Evolutionary conservation across 305 asterid species (phyloP).

Genomic region (Petunia hybrid): DNA sequence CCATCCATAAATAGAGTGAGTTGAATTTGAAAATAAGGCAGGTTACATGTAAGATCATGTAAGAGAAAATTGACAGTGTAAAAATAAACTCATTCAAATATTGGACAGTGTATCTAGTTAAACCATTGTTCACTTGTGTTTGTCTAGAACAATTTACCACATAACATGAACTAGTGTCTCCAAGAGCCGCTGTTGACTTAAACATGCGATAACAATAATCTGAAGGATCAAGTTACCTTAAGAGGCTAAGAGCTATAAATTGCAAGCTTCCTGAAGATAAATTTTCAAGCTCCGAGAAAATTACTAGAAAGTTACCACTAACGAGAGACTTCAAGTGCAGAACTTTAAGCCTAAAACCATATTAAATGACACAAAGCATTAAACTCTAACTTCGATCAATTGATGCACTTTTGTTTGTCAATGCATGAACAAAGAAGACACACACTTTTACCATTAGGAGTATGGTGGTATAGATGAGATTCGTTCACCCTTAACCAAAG

Average conservation of each 20-base stretch:
- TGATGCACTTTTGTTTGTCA: not conserved
- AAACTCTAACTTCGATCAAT: not conserved
- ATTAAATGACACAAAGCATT: not conserved
- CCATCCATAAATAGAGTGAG: too few species aligned
- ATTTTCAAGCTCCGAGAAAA: not conserved
- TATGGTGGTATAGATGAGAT: too few species aligned
- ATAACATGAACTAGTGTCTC: not conserved
- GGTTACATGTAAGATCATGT: too few species aligned
- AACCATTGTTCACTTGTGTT: too few species aligned
- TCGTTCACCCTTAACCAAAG: too few species aligned
- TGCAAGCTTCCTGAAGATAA: not conserved
- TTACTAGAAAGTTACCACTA: not conserved
- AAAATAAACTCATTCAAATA: too few species aligned
- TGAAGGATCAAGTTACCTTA: too few species aligned
- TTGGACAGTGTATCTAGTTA: too few species aligned
- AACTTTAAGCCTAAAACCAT: not conserved
- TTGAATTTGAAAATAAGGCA: too few species aligned
- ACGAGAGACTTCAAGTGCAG: not conserved
- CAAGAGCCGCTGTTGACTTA: not conserved
- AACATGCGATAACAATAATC: not conserved
- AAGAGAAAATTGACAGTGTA: too few species aligned
- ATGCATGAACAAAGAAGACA: not conserved
- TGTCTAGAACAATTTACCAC: not conserved
- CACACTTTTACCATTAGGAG: not conserved
- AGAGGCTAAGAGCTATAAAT: not conserved